Percentiles rank a stretch among this genome's conserved stretches.
These are phyloP conservation scores for Betula pendula DNA, from an alignment of 306 rosid species.

Conservation along the genomic window DNA sequence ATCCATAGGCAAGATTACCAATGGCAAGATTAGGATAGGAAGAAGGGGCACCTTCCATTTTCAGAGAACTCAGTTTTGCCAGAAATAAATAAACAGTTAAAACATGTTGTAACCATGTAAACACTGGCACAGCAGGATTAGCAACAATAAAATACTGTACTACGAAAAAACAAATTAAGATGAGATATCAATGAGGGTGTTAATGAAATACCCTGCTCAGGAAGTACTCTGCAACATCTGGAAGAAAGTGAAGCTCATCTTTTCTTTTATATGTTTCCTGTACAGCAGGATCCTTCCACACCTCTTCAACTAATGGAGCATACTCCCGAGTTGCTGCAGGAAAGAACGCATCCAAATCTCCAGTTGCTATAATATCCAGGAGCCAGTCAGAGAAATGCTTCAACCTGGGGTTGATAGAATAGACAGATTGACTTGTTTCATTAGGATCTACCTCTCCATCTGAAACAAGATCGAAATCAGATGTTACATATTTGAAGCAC, in stretches of 20 bases:
- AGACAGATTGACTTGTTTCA: slow-evolving; percentile 52
- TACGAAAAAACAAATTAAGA: slow-evolving; percentile 5
- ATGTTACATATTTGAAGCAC: slow-evolving; percentile 17
- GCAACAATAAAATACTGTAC: not conserved
- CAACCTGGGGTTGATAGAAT: slow-evolving; percentile 90
- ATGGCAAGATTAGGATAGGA: not conserved
- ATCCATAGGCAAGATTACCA: not conserved
- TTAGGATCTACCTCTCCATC: slow-evolving; percentile 45
- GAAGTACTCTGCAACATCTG: slow-evolving; percentile 88
- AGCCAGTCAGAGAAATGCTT: slow-evolving; percentile 99
- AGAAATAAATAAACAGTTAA: not conserved
- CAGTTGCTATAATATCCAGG: slow-evolving; percentile 93
- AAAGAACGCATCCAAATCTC: slow-evolving; percentile 97
- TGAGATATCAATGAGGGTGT: slow-evolving; percentile 19
- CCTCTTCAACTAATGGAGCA: slow-evolving; percentile 98
- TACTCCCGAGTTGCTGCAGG: slow-evolving; percentile 99
- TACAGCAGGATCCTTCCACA: slow-evolving; percentile 95
- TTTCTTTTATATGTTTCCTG: slow-evolving; percentile 91
- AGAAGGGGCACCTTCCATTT: not conserved
- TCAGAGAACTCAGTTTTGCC: not conserved
- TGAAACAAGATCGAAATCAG: slow-evolving; percentile 44
- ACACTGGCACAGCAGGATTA: not conserved
- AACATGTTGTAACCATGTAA: not conserved
- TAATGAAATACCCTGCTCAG: slow-evolving; percentile 68
- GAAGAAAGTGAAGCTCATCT: slow-evolving; percentile 91